Evolutionary conservation across 495 filamentous ascomycete genomes (phyloP).

Genomic region (Neurospora sp.): DNA sequence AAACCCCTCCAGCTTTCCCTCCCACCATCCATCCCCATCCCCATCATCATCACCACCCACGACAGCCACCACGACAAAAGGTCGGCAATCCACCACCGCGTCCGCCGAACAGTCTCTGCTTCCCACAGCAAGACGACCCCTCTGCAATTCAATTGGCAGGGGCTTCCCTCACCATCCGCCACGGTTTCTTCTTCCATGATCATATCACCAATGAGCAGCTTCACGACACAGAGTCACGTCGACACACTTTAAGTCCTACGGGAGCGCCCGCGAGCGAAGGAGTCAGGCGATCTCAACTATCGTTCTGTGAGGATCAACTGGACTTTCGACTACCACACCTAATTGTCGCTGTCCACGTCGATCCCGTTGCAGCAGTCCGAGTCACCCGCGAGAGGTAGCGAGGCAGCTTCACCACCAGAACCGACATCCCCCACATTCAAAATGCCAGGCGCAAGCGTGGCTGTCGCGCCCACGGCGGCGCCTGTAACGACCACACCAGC

Average conservation of each 20-base stretch:
- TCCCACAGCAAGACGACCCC: constrained; percentile 15
- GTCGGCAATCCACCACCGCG: not conserved
- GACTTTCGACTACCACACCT: constrained; percentile 20
- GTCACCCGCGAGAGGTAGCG: not conserved
- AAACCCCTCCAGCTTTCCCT: constrained; percentile 23
- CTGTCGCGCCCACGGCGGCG: constrained; percentile 32
- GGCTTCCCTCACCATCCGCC: constrained; percentile 15
- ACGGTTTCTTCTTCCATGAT: constrained; percentile 36
- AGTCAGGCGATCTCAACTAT: constrained; percentile 43
- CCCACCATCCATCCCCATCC: constrained; percentile 5
- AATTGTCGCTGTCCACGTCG: constrained; percentile 26
- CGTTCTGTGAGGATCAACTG: constrained; percentile 34
- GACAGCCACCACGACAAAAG: not conserved
- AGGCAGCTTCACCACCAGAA: constrained; percentile 5
- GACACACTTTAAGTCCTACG: constrained; percentile 54
- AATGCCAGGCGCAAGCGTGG: constrained; percentile 59
- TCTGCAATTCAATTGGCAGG: constrained; percentile 13
- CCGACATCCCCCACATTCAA: constrained; percentile 33
- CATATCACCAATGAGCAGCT: constrained; percentile 49
- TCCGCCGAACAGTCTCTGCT: constrained; percentile 15
- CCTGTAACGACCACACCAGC: constrained; percentile 20
- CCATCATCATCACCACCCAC: constrained; percentile 7
- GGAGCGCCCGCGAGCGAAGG: constrained; percentile 40
- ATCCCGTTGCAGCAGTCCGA: constrained; percentile 19
- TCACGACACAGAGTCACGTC: constrained; percentile 36